Conservation (phyloP, 2,329 filamentous ascomycete genomes). For the Trichophyton verrucosum region DNA sequence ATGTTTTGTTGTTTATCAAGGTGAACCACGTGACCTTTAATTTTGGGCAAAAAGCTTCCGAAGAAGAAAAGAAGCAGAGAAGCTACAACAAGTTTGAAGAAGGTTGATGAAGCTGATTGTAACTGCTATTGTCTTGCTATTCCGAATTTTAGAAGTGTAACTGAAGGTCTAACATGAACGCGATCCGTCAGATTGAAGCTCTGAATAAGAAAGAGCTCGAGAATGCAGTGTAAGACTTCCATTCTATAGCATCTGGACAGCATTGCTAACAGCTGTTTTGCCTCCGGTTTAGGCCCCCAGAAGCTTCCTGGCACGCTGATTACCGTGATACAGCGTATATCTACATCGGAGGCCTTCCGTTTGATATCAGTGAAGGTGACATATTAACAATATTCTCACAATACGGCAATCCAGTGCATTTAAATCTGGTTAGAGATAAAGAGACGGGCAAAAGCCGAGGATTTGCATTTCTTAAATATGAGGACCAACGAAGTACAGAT, state of each 20-base stretch:
- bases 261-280: neutral
- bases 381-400: constrained; percentile 94
- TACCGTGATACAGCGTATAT: constrained; percentile 95
- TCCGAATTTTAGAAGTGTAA: neutral
- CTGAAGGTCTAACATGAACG: constrained; percentile 55
- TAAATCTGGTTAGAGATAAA: constrained; percentile 86
- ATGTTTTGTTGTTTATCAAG: neutral
- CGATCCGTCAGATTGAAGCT: constrained; percentile 79
- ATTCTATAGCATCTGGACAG: neutral
- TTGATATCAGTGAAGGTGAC: constrained; percentile 88
- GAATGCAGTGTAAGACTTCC: constrained; percentile 56
- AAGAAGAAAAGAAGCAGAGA: neutral
- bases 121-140: neutral
- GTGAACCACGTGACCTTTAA: neutral
- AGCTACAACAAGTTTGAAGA: neutral
- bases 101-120: neutral
- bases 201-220: constrained; percentile 94
- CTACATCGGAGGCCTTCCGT: constrained; percentile 89
- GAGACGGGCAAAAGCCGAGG: constrained; percentile 91
- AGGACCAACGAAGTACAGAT: constrained; percentile 92
- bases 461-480: constrained; percentile 95
- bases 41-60: neutral
- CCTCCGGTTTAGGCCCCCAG: constrained; percentile 48
- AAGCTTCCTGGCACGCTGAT: constrained; percentile 92
- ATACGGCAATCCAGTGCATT: constrained; percentile 84